Percentiles rank a stretch among this genome's conserved stretches.
Evolutionary conservation across 2,329 filamentous ascomycete genomes (phyloP).

Genomic region (Aspergillus sclerotialis): DNA sequence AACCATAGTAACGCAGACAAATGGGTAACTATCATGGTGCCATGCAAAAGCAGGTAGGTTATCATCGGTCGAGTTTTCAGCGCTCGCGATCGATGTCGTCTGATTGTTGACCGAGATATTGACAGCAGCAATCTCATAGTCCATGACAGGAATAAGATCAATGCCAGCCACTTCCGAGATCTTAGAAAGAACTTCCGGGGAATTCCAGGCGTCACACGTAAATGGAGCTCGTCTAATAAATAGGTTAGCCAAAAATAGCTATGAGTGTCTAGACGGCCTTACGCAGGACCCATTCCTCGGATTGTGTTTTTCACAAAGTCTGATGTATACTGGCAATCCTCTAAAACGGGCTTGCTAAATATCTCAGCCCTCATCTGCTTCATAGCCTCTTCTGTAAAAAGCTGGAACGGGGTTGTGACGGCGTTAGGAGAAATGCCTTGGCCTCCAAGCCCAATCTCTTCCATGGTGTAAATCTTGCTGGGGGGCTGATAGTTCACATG

Average conservation of each 20-base stretch:
- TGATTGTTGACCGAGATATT: conserved; percentile 42
- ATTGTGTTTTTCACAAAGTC: conserved; percentile 45
- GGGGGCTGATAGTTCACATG: conserved; percentile 49
- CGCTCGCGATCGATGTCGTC: no score
- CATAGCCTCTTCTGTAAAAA: conserved; percentile 56
- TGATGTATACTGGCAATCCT: conserved; percentile 52
- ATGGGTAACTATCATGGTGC: conserved; percentile 54
- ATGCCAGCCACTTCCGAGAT: conserved; percentile 52
- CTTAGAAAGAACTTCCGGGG: conserved; percentile 46
- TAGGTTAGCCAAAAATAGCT: conserved; percentile 1
- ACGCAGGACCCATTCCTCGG: conserved; percentile 49
- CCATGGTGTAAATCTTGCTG: conserved; percentile 51
- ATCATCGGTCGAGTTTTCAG: conserved; percentile 16
- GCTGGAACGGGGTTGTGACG: conserved; percentile 55
- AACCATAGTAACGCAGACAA: conserved; percentile 60
- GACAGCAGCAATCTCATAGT: conserved; percentile 53
- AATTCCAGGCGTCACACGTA: conserved; percentile 52
- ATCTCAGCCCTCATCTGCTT: conserved; percentile 55
- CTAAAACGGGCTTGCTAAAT: conserved; percentile 47
- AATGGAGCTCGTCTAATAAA: conserved; percentile 51
- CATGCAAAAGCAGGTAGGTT: conserved; percentile 36
- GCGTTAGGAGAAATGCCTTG: conserved; percentile 55
- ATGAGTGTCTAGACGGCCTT: conserved; percentile 19
- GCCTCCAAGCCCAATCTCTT: conserved; percentile 43
- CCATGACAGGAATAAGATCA: conserved; percentile 51